Evolutionary conservation across 2,329 filamentous ascomycete species (phyloP).

Genomic region (Pseudogymnoascus sp.): DNA sequence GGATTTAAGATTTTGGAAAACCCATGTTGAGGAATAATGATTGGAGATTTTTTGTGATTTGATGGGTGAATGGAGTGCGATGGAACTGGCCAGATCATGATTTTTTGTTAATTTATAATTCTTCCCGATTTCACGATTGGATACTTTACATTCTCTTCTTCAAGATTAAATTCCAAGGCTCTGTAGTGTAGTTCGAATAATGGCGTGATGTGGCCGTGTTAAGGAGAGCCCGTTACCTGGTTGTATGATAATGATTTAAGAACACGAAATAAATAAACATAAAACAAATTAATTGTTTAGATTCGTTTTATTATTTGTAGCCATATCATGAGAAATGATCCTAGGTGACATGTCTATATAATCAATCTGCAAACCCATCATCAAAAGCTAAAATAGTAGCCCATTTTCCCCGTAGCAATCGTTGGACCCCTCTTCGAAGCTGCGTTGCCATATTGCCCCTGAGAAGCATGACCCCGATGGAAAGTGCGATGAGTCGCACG

Average conservation of each 20-base stretch:
- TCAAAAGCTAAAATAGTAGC: not conserved
- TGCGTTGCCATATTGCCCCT: not conserved
- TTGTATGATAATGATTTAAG: not conserved
- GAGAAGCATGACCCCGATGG: not conserved
- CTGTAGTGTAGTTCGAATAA: not conserved
- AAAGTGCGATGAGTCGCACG: slow-evolving; percentile 4
- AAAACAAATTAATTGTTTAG: not conserved
- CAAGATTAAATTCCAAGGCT: not conserved
- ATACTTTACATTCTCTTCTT: slow-evolving; percentile 2
- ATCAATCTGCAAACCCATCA: not conserved
- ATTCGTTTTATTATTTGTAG: not conserved
- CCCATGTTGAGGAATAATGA: not conserved
- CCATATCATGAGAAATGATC: not conserved
- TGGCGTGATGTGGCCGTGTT: not conserved
- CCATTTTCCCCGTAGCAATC: not conserved
- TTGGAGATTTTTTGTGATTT: slow-evolving; percentile 7
- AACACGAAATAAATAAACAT: not conserved
- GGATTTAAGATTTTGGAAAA: not conserved
- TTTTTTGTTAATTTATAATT: slow-evolving; percentile 4
- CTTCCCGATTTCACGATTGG: slow-evolving; percentile 1
- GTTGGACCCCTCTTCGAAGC: not conserved
- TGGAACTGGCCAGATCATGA: not conserved
- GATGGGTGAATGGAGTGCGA: not conserved
- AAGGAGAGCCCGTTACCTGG: not conserved
- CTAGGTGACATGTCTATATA: too few species aligned